phyloP scores from a whole-genome alignment of 805 yeast genomes.

The Wickerhamiella kazuoi region DNA sequence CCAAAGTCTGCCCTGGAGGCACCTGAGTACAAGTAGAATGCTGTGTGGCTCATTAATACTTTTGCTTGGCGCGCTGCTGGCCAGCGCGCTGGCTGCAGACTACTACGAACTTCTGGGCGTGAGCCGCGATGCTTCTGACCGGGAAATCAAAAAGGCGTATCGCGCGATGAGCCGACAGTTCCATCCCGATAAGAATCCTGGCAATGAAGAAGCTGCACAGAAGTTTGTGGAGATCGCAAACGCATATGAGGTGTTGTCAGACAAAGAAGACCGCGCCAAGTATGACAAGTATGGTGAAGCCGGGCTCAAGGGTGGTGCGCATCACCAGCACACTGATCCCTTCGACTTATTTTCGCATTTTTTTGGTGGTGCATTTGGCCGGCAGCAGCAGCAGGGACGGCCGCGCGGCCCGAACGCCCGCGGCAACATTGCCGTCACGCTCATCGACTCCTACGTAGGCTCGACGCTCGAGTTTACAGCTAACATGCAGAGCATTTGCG shows the following conservation, averaged over 20 bases:
- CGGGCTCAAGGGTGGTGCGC: slow-evolving; percentile 31
- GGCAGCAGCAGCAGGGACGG: slow-evolving; percentile 21
- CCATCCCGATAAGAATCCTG: slow-evolving; percentile 84
- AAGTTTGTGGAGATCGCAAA: slow-evolving; percentile 81
- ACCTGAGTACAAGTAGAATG: too few species aligned
- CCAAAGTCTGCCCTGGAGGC: too few species aligned
- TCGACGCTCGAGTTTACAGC: slow-evolving; percentile 39
- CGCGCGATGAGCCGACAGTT: slow-evolving; percentile 63
- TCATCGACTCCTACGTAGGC: slow-evolving; percentile 62
- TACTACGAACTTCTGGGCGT: slow-evolving; percentile 51
- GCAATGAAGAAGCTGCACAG: slow-evolving; percentile 54
- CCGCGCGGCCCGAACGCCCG: slow-evolving; percentile 46
- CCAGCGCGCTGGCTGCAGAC: slow-evolving; percentile 23
- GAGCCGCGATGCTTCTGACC: slow-evolving; percentile 47
- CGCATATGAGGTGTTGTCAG: slow-evolving; percentile 74
- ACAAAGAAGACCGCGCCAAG: slow-evolving; percentile 45
- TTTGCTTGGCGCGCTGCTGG: too few species aligned
- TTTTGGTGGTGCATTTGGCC: slow-evolving; percentile 30
- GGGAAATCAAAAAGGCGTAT: slow-evolving; percentile 73
- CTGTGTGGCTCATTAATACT: too few species aligned
- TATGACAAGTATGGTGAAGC: slow-evolving; percentile 70
- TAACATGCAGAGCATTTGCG: slow-evolving; percentile 59
- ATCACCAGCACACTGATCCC: slow-evolving; percentile 25
- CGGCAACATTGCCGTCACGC: slow-evolving; percentile 35
- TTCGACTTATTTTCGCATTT: slow-evolving; percentile 50